Evolutionary conservation across 768 basidiomycete species (phyloP), one percentile per base, ranked within the genome.

Genomic region (Cystoderma amianthinum): DNA sequence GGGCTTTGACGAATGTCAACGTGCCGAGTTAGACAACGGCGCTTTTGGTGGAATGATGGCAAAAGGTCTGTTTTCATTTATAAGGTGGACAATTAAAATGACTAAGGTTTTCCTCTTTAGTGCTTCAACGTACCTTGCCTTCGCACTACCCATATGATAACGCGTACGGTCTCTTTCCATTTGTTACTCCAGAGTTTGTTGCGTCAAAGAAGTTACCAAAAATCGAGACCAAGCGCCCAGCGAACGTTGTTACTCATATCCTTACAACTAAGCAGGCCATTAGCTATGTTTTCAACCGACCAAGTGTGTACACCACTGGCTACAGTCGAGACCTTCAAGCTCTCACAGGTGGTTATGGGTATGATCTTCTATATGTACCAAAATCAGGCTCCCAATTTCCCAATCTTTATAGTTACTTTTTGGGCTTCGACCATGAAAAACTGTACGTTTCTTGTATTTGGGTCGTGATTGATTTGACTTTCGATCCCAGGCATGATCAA

Each of bases 121-220:
- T 57, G 6, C 38, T 59, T 13, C 48, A 51, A 32, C 51, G 58
- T 7, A 53, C 47, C 16, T 39, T 59, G 18, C 48, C 58, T 18
- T 45, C 39, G 3, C 32, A 49, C 17, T 59, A 50, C 21, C 39
- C 48, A 0, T 53, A 51, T 40, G 44, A 56, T 42, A 59, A 47
- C 38, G 34, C 49, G 11, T 56, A 54, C 39, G 42, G 42, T 17
- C 48, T 57, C 32, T 59, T 57, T 28, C 54, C 56, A 5, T 46
- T 57, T 32, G 43, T 36, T 2, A 42, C 38, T 19, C 53, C 54
- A 5, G 12, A 3, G 16, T n/a, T n/a, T n/a, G 20, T 9, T 10
- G 20, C 37, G 9, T 11, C 9, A 20, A 20, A 38, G 37, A 10
- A 7, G 21, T 32, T 30, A 20, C 9, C 3, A 25, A 6, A 16